Percentiles rank a stretch among this genome's conserved stretches.
Evolutionary conservation across 768 basidiomycete species (phyloP).

Genomic region (Phaeotremella skinneri): DNA sequence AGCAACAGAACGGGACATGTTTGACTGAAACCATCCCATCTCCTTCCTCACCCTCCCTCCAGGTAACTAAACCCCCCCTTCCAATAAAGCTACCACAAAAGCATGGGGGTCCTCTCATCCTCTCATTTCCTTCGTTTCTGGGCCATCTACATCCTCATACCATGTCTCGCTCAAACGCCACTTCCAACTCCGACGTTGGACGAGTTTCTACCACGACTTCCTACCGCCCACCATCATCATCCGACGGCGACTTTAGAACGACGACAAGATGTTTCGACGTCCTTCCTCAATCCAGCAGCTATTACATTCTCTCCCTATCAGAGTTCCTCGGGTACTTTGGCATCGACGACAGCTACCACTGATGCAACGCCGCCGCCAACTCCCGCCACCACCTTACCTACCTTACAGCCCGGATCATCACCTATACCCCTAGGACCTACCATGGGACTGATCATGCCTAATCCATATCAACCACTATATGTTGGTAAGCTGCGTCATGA

Average conservation of each 20-base stretch:
- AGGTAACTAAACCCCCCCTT: neutral
- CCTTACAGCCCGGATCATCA: conserved; percentile 3
- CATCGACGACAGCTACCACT: conserved; percentile 7
- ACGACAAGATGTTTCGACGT: neutral
- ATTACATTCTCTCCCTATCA: neutral
- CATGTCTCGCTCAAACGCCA: neutral
- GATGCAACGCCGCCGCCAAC: neutral
- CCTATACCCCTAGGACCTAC: conserved; percentile 33
- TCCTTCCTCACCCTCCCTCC: no score
- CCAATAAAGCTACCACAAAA: no score
- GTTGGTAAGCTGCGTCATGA: conserved; percentile 30
- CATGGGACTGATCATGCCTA: conserved; percentile 51
- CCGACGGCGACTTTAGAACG: neutral
- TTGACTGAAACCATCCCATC: no score
- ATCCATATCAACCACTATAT: conserved; percentile 39
- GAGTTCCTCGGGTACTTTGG: neutral
- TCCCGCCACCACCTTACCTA: neutral
- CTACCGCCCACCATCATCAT: neutral
- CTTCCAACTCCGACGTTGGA: conserved; percentile 13
- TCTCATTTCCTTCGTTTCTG: neutral
- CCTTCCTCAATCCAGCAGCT: neutral
- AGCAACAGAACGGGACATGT: no score
- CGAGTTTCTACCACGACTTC: conserved; percentile 13
- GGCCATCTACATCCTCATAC: neutral
- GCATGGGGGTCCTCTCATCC: no score